These are phyloP conservation scores for Xerocomus brunneocitrinus DNA, from an alignment of 768 basidiomycete species.

Conservation along the genomic window DNA sequence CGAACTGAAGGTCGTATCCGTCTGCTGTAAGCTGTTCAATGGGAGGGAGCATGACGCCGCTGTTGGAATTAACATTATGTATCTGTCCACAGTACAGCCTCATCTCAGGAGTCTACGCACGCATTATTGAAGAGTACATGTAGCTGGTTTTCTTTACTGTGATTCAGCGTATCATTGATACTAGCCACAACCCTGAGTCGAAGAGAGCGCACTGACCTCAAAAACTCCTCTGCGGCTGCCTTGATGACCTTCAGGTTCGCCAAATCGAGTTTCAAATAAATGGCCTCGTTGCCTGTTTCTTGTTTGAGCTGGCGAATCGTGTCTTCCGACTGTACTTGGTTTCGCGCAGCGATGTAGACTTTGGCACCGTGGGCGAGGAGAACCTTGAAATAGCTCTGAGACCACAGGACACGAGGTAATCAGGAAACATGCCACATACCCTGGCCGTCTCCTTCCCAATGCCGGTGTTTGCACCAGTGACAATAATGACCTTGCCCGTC, in stretches of 20 bases:
- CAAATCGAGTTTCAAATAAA: slow-evolving; percentile 37
- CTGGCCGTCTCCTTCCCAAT: slow-evolving; percentile 28
- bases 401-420: background rate
- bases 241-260: slow-evolving; percentile 33
- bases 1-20: slow-evolving; percentile 34
- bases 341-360: slow-evolving; percentile 36
- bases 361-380: slow-evolving; percentile 30
- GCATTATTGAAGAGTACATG: slow-evolving; percentile 50
- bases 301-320: slow-evolving; percentile 30
- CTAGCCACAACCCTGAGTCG: background rate
- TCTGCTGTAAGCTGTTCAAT: slow-evolving; percentile 38
- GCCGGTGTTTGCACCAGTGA: slow-evolving; percentile 33
- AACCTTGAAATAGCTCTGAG: slow-evolving; percentile 1
- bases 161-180: background rate
- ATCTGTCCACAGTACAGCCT: background rate
- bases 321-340: slow-evolving; percentile 19
- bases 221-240: slow-evolving; percentile 33
- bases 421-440: background rate
- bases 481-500: slow-evolving; percentile 30
- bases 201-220: slow-evolving; percentile 9
- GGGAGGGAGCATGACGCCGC: slow-evolving; percentile 46
- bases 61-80: slow-evolving; percentile 14
- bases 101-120: slow-evolving; percentile 27
- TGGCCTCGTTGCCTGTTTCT: slow-evolving; percentile 30
- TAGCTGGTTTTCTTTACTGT: slow-evolving; percentile 41